Evolutionary conservation across 306 rosid species (phyloP).

Genomic region (Gleditsia sinensis): DNA sequence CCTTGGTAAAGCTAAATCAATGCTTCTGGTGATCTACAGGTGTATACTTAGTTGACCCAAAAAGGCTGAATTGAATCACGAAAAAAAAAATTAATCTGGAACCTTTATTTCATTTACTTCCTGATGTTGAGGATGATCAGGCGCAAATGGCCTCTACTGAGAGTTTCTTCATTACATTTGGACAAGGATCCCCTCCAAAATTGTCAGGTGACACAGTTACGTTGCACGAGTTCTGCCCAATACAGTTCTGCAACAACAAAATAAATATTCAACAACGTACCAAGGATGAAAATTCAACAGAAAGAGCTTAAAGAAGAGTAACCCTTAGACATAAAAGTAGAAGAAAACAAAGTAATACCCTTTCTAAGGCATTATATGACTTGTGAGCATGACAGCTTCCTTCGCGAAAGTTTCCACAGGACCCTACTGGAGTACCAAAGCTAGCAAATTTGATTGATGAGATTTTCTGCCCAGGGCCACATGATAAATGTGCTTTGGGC

Average conservation of each 20-base stretch:
- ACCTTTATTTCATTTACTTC: conserved; percentile 36
- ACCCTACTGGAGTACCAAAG: conserved; percentile 90
- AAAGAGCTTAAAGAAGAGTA: background rate
- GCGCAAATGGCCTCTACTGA: conserved; percentile 89
- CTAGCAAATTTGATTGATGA: conserved; percentile 92
- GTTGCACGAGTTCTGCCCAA: conserved; percentile 79
- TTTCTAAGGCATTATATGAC: conserved; percentile 82
- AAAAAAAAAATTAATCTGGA: conserved; percentile 23
- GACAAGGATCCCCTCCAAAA: conserved; percentile 99
- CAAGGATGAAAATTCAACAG: background rate
- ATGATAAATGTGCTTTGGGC: conserved; percentile 85
- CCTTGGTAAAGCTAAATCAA: conserved; percentile 71
- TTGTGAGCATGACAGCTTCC: conserved; percentile 93
- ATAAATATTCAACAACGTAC: background rate
- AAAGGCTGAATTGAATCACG: conserved; percentile 29
- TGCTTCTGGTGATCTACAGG: conserved; percentile 45
- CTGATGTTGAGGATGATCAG: conserved; percentile 50
- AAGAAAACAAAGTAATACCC: conserved; percentile 45
- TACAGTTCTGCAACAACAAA: conserved; percentile 69
- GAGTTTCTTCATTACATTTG: conserved; percentile 89
- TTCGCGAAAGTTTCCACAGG: conserved; percentile 81
- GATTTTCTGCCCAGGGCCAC: conserved; percentile 84
- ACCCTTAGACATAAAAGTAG: background rate
- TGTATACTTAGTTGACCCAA: conserved; percentile 38
- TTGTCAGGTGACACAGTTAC: conserved; percentile 76